Percentiles rank a stretch among this genome's conserved stretches.
Conservation (phyloP, 805 yeast species). For the Candida loeiensis region DNA sequence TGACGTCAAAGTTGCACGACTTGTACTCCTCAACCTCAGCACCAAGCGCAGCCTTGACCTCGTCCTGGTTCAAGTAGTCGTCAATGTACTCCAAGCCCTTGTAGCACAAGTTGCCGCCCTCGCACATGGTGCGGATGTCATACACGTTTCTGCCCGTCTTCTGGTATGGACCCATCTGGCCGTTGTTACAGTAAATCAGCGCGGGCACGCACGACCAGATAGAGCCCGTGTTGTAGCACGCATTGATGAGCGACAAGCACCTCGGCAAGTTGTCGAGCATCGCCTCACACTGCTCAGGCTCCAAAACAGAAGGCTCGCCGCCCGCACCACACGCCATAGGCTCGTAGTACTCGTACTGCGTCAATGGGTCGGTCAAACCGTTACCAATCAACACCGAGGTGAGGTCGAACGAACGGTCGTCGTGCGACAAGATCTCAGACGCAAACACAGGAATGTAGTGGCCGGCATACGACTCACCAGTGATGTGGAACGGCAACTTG, state of each 20-base stretch:
- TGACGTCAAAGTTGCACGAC: slow-evolving; percentile 75
- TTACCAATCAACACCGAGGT: slow-evolving; percentile 86
- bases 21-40: slow-evolving; percentile 80
- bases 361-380: slow-evolving; percentile 83
- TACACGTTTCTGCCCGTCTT: slow-evolving; percentile 86
- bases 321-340: slow-evolving; percentile 96
- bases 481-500: slow-evolving; percentile 68
- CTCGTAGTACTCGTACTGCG: slow-evolving; percentile 74
- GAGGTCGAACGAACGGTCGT: slow-evolving; percentile 53
- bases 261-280: slow-evolving; percentile 65
- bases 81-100: slow-evolving; percentile 72
- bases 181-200: slow-evolving; percentile 80
- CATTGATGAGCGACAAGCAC: slow-evolving; percentile 69
- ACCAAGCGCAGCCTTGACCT: slow-evolving; percentile 79
- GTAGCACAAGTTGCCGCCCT: slow-evolving; percentile 69
- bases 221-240: slow-evolving; percentile 73
- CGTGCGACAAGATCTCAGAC: slow-evolving; percentile 67
- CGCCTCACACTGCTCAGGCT: slow-evolving; percentile 62
- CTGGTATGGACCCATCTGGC: slow-evolving; percentile 55
- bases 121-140: slow-evolving; percentile 81
- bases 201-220: slow-evolving; percentile 92
- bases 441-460: slow-evolving; percentile 92
- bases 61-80: slow-evolving; percentile 69
- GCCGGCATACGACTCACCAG: slow-evolving; percentile 94
- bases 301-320: slow-evolving; percentile 72